Base-by-base conservation (phyloP, 2,329 filamentous ascomycete species). In the Aspergillus thermomutatus region DNA sequence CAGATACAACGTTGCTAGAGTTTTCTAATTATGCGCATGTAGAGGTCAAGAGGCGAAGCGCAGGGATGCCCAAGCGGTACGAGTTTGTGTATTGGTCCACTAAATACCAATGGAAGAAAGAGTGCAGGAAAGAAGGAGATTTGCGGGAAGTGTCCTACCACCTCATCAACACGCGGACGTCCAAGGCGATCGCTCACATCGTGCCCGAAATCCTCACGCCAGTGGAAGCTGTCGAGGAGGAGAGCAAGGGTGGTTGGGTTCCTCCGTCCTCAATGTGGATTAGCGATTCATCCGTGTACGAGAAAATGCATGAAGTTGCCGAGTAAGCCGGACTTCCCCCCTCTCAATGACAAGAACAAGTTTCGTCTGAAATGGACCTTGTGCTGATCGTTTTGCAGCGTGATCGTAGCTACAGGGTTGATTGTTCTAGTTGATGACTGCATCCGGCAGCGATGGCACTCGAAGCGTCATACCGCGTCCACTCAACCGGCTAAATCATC, bases 11-110 rank as follows among this genome's bases (percentile, higher is more conserved):
- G 72, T 90, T 92, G 75, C 83, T 99, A 34, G 93, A 97, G 72
- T 99, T 97, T 72, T 95, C 91, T 63, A 99, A 97, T 77, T 99
- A 99, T 72, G 93, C 93, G 2, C 91, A 94, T 66, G 86, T 97
- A 43, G 90, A 96, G 62, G 78, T 99, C 51, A 86, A 84, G 64
- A 85, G 90, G 45, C 81, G 84, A 25, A 88, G 88, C 6, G 78
- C 82, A 51, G 87, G 85, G 64, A 79, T 82, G 47, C 81, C 81
- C 60, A 93, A 92, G 75, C 84, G 86, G 60, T 97, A 97, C 72
- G 90, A 92, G 54, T 97, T 96, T 67, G 89, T 93, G 69, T 96
- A 96, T 81, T 97, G 94, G 94, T 91, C 91, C 26, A 83, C 88
- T 65, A 83, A 80, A 54, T 97, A 97, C 74, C 79, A 84, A 52